phyloP scores from a whole-genome alignment of 805 yeast species.

The Sugiyamaella qingdaonensis region DNA sequence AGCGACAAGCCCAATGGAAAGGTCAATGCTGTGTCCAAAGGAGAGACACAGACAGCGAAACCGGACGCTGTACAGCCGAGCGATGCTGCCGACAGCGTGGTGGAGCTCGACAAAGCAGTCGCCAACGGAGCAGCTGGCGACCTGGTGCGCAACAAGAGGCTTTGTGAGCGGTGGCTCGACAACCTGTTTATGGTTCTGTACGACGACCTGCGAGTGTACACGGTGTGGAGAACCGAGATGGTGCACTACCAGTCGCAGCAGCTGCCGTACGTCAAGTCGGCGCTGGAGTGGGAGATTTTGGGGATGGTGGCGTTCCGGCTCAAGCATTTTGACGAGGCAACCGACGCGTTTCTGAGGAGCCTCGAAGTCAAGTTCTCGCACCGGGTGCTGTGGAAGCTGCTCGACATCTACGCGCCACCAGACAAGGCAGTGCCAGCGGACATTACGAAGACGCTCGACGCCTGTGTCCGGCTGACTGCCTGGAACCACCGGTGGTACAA shows the following conservation, averaged over 20 bases:
- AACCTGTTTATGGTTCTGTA: slow-evolving; percentile 64
- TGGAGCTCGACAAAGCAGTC: background rate
- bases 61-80: background rate
- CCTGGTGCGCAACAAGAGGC: slow-evolving; percentile 42
- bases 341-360: slow-evolving; percentile 74
- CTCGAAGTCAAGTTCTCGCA: slow-evolving; percentile 74
- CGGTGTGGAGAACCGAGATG: slow-evolving; percentile 90
- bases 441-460: slow-evolving; percentile 47
- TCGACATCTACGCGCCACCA: slow-evolving; percentile 52
- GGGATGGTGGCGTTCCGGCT: slow-evolving; percentile 83
- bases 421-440: slow-evolving; percentile 9
- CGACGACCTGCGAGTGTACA: slow-evolving; percentile 66
- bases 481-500: slow-evolving; percentile 98
- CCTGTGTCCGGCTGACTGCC: slow-evolving; percentile 75
- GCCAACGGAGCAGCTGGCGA: slow-evolving; percentile 2
- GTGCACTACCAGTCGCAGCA: slow-evolving; percentile 87
- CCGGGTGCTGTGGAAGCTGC: slow-evolving; percentile 66
- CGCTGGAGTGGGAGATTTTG: slow-evolving; percentile 88
- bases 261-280: slow-evolving; percentile 67
- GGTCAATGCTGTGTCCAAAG: background rate
- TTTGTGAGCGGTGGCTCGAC: slow-evolving; percentile 78
- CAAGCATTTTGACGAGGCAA: slow-evolving; percentile 83
- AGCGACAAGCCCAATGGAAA: background rate
- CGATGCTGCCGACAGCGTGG: background rate
- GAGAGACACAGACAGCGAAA: background rate